Percentiles rank a stretch among this genome's conserved stretches.
phyloP scores from a whole-genome alignment of 2,329 filamentous ascomycete genomes.

The Ampelomyces quisqualis region DNA sequence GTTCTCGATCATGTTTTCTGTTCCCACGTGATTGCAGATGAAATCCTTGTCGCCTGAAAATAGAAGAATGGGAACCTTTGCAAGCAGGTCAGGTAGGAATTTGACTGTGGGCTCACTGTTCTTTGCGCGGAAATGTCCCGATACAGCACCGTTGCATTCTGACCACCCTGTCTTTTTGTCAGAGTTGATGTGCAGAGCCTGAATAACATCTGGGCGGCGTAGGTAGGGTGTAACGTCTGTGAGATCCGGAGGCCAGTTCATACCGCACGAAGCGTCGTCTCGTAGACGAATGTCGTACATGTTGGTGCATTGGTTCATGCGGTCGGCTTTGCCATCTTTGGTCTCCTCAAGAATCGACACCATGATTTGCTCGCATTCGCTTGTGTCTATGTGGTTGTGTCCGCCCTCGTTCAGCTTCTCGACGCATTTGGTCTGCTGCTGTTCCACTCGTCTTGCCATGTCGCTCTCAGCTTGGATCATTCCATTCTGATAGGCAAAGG shows the following conservation, averaged over 20 bases:
- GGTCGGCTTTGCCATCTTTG: constrained; percentile 54
- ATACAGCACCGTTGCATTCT: constrained; percentile 83
- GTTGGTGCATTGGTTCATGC: constrained; percentile 70
- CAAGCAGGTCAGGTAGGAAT: constrained; percentile 75
- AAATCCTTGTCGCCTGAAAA: constrained; percentile 94
- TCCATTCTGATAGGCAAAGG: constrained; percentile 75
- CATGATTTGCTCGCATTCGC: constrained; percentile 74
- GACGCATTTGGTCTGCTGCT: constrained; percentile 68
- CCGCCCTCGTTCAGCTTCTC: constrained; percentile 60
- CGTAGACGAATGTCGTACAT: constrained; percentile 94
- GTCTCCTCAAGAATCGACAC: constrained; percentile 70
- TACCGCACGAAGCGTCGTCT: constrained; percentile 82
- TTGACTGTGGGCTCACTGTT: constrained; percentile 72
- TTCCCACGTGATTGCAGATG: constrained; percentile 96
- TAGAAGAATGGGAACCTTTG: constrained; percentile 75
- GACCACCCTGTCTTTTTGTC: constrained; percentile 86
- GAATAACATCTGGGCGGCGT: constrained; percentile 72
- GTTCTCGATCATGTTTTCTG: constrained; percentile 84
- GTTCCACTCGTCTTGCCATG: constrained; percentile 64
- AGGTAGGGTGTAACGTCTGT: constrained; percentile 77
- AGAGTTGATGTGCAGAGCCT: constrained; percentile 77
- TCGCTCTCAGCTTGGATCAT: constrained; percentile 69
- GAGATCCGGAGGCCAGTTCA: constrained; percentile 97
- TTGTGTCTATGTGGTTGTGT: constrained; percentile 65
- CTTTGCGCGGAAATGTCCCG: constrained; percentile 65